A percentile compares a stretch with the other conserved stretches of the same genome.
These are phyloP conservation scores for Lodderomyces parapsilosis DNA, from an alignment of 1,139 yeast species.

Conservation along the genomic window DNA sequence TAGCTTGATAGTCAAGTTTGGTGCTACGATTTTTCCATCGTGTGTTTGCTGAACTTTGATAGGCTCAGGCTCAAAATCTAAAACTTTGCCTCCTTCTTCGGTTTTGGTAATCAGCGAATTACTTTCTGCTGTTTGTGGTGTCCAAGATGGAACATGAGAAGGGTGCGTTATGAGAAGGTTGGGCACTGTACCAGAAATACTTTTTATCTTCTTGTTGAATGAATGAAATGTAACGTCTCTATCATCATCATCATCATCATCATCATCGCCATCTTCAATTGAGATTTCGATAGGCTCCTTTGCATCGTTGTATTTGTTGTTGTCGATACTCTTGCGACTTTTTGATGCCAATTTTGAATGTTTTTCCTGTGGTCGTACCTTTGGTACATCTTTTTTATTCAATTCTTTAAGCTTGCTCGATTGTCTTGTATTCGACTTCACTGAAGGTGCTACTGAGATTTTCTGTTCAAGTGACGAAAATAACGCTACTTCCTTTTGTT, in stretches of 20 bases:
- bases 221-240: conserved; percentile 16
- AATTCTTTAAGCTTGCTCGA: not conserved
- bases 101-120: conserved; percentile 33
- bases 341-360: conserved; percentile 9
- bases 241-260: conserved; percentile 13
- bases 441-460: not conserved
- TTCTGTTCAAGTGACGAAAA: not conserved
- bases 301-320: conserved; percentile 13
- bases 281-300: conserved; percentile 6
- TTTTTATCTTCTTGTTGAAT: conserved; percentile 32
- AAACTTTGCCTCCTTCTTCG: conserved; percentile 43
- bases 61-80: conserved; percentile 32
- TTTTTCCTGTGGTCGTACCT: not conserved
- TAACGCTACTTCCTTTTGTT: conserved; percentile 2
- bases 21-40: conserved; percentile 22
- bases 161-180: conserved; percentile 75
- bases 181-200: conserved; percentile 51
- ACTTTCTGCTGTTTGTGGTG: conserved; percentile 27
- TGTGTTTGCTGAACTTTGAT: conserved; percentile 23
- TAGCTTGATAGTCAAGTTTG: conserved; percentile 41
- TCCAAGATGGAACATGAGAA: conserved; percentile 66
- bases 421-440: not conserved
- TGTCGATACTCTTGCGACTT: conserved; percentile 7
- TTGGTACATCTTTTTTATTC: not conserved
- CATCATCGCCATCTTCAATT: conserved; percentile 18